Percentiles rank a stretch among this genome's conserved stretches.
Conservation (phyloP, 192 early-diverging fungal genomes). For the Coemansia sp. region DNA sequence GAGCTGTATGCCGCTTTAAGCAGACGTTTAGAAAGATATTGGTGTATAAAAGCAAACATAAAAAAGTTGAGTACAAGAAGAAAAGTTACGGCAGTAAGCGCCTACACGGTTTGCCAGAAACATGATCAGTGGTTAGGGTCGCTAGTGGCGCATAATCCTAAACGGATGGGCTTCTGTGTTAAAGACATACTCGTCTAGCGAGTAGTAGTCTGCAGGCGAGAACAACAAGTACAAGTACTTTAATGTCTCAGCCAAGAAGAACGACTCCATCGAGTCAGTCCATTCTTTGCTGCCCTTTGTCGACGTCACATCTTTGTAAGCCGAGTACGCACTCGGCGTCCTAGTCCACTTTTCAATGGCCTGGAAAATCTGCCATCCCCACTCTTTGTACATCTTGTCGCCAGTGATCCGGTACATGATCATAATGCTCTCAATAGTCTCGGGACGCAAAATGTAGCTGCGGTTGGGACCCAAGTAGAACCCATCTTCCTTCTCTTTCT, state of each 20-base stretch:
- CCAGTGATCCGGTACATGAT: conserved; percentile 84
- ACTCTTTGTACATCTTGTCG: conserved; percentile 65
- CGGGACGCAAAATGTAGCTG: conserved; percentile 61
- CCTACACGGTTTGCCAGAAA: not conserved
- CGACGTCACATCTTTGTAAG: conserved; percentile 52
- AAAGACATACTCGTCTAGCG: conserved; percentile 85
- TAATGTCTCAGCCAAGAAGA: conserved; percentile 83
- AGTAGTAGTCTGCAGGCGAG: conserved; percentile 61
- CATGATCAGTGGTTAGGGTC: not conserved
- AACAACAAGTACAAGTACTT: conserved; percentile 94
- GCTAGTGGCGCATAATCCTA: conserved; percentile 51
- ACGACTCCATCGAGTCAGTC: conserved; percentile 56
- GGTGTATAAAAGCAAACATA: not conserved
- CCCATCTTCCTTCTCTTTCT: conserved; percentile 25
- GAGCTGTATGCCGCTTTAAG: not conserved
- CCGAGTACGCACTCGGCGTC: conserved; percentile 63
- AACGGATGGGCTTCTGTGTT: conserved; percentile 96
- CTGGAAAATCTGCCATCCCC: conserved; percentile 86
- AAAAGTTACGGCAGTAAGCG: not conserved
- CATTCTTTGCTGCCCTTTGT: conserved; percentile 21
- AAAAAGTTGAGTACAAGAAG: conserved; percentile 1
- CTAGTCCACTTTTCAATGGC: conserved; percentile 79
- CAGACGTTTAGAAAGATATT: not conserved
- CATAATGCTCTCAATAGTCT: conserved; percentile 89
- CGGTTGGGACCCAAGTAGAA: conserved; percentile 53